These are phyloP conservation scores for Punica granatum DNA, from an alignment of 345 rosid species.

Conservation along the genomic window DNA sequence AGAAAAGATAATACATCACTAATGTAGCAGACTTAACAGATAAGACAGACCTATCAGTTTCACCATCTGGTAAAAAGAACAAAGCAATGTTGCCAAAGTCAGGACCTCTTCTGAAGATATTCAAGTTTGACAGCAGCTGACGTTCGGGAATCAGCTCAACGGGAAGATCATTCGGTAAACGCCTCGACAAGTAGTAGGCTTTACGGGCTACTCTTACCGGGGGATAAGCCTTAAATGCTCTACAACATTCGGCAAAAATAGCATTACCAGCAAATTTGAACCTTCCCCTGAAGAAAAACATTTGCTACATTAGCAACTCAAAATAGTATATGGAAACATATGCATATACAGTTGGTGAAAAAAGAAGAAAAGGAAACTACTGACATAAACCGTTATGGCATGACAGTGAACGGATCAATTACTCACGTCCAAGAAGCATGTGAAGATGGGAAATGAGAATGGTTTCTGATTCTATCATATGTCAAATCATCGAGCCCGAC, in stretches of 20 bases:
- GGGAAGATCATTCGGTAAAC: constrained; percentile 38
- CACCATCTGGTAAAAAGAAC: constrained; percentile 44
- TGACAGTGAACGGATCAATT: neutral
- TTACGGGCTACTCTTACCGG: constrained; percentile 27
- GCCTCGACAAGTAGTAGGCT: constrained; percentile 33
- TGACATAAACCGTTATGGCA: no score
- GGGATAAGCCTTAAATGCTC: constrained; percentile 42
- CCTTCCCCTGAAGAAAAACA: neutral
- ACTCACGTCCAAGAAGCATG: constrained; percentile 2
- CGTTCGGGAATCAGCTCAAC: constrained; percentile 37
- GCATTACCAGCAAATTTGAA: constrained; percentile 6
- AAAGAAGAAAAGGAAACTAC: no score
- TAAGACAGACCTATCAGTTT: constrained; percentile 30
- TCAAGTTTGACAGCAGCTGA: constrained; percentile 13
- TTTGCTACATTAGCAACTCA: neutral
- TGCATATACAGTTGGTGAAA: neutral
- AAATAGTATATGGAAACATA: neutral
- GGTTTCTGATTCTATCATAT: neutral
- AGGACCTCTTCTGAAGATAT: constrained; percentile 26
- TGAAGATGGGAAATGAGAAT: neutral
- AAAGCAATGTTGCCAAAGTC: constrained; percentile 38
- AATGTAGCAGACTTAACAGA: neutral
- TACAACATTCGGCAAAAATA: constrained; percentile 21
- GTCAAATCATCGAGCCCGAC: neutral
- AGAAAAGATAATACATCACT: neutral